Evolutionary conservation across 805 yeast species (phyloP).

Genomic region (Cyberlindnera maritima): DNA sequence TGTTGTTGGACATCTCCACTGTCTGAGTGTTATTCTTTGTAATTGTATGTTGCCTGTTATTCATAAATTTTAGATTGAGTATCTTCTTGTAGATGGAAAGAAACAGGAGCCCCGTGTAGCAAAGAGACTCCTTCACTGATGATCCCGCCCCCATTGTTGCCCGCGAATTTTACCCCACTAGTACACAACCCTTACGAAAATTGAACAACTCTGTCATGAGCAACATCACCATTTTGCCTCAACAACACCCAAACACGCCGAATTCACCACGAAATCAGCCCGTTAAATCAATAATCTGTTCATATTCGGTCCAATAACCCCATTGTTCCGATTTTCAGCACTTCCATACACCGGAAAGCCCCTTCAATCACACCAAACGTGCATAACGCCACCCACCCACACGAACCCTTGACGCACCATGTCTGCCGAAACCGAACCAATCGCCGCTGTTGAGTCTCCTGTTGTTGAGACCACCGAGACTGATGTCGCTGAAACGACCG

Average conservation of each 20-base stretch:
- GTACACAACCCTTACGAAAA: neutral
- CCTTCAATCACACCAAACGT: too few species aligned
- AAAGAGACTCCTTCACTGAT: too few species aligned
- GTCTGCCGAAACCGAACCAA: neutral
- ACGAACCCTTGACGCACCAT: neutral
- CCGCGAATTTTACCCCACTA: neutral
- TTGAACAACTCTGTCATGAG: neutral
- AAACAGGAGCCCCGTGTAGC: too few species aligned
- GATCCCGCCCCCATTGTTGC: neutral
- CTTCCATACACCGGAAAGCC: too few species aligned
- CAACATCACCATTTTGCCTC: neutral
- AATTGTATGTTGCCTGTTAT: too few species aligned
- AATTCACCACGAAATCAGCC: too few species aligned
- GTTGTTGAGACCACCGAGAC: neutral
- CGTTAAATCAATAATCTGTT: too few species aligned
- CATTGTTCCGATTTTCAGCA: too few species aligned
- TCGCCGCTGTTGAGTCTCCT: neutral
- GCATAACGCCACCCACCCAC: neutral
- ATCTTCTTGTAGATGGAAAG: too few species aligned
- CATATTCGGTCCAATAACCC: too few species aligned
- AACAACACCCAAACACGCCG: neutral
- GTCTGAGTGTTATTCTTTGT: neutral
- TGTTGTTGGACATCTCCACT: neutral
- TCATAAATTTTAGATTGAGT: too few species aligned
- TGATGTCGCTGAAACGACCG: neutral